Evolutionary conservation across 495 filamentous ascomycete species (phyloP).

Genomic region (Penicillium coffeae): DNA sequence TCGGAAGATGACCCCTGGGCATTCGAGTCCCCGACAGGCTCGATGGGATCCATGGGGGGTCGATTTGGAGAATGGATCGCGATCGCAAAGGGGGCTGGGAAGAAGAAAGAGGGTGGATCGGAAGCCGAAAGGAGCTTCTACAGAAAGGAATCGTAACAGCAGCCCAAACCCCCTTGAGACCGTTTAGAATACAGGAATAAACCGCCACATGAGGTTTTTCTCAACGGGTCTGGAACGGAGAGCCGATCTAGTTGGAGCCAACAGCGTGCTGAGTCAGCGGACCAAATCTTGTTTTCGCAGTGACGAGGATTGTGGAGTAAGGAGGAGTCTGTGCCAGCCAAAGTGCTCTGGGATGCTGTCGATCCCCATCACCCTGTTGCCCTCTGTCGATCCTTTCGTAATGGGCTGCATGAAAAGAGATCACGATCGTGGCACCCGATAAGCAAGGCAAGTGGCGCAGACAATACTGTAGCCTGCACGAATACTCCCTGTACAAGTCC

Average conservation of each 20-base stretch:
- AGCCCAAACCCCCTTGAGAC: constrained; percentile 3
- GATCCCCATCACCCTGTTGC: constrained; percentile 4
- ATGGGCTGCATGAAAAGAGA: not conserved
- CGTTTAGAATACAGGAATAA: not conserved
- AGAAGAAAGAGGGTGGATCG: not conserved
- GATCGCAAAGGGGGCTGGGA: constrained; percentile 1
- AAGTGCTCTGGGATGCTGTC: constrained; percentile 4
- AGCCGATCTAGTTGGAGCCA: not conserved
- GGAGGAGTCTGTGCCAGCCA: constrained; percentile 1
- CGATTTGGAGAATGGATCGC: not conserved
- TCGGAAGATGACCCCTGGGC: constrained; percentile 5
- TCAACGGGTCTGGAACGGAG: not conserved
- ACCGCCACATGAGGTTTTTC: constrained; percentile 3
- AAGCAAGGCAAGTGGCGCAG: no score
- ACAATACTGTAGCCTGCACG: no score
- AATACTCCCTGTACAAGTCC: no score
- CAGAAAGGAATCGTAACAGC: not conserved
- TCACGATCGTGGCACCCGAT: not conserved
- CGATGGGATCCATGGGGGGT: constrained; percentile 42
- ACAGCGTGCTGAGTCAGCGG: constrained; percentile 13
- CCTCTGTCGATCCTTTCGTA: not conserved
- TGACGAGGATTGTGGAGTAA: constrained; percentile 12
- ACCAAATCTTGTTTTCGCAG: constrained; percentile 14
- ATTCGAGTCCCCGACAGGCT: constrained; percentile 26
- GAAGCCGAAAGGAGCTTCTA: not conserved